Conservation (phyloP, 768 basidiomycete species). For the Naganishia vaughanmartiniae region DNA sequence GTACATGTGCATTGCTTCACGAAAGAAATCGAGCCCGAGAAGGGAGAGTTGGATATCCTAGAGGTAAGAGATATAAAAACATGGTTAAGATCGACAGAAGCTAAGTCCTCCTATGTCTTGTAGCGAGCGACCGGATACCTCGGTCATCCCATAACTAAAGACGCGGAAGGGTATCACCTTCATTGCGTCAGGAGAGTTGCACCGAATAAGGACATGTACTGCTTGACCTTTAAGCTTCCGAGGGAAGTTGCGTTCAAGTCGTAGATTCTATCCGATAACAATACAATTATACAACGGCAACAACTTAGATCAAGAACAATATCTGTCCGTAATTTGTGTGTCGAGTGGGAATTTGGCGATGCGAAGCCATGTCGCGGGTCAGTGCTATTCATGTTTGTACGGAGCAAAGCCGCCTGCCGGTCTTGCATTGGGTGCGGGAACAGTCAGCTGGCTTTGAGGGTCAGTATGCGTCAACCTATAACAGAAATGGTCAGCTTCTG, state of each 20-base stretch:
- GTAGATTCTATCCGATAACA: neutral
- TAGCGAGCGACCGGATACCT: constrained; percentile 73
- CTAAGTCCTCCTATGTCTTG: neutral
- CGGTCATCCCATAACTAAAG: constrained; percentile 58
- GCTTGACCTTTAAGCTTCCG: constrained; percentile 79
- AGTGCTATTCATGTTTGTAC: neutral
- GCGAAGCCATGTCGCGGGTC: neutral
- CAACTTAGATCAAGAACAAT: neutral
- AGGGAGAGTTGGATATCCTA: constrained; percentile 73
- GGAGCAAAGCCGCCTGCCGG: neutral
- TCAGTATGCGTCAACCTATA: neutral
- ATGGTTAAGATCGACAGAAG: neutral
- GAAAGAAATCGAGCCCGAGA: constrained; percentile 67
- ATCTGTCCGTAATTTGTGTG: neutral
- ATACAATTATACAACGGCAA: neutral
- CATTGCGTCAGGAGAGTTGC: constrained; percentile 89
- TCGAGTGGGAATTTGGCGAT: no score
- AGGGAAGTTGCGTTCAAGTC: constrained; percentile 53
- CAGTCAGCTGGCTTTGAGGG: neutral
- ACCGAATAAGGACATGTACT: constrained; percentile 97
- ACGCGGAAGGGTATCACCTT: constrained; percentile 51
- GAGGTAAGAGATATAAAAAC: constrained; percentile 59
- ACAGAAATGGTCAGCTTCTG: neutral
- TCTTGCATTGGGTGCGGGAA: neutral
- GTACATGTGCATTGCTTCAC: constrained; percentile 97